Conservation (phyloP, 768 basidiomycete species). For the Trametes meyenii region DNA sequence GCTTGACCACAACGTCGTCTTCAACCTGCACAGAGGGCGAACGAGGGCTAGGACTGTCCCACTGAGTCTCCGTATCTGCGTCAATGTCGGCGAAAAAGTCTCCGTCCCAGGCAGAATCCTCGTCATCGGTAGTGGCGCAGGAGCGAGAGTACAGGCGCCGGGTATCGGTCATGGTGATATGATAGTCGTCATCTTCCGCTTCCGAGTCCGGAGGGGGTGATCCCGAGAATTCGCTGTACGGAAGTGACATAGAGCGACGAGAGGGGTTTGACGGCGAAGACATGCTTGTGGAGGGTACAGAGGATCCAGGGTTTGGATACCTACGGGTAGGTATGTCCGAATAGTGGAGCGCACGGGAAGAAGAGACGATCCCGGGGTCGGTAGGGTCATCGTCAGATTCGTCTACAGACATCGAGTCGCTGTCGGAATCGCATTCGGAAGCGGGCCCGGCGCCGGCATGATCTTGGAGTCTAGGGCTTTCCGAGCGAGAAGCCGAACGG, state of each 20-base stretch:
- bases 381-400: slow-evolving; percentile 39
- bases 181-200: slow-evolving; percentile 55
- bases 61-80: slow-evolving; percentile 59
- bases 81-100: slow-evolving; percentile 49
- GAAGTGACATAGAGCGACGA: slow-evolving; percentile 63
- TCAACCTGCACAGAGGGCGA: slow-evolving; percentile 58
- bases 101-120: slow-evolving; percentile 40
- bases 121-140: slow-evolving; percentile 27
- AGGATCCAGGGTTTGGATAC: slow-evolving; percentile 44
- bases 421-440: slow-evolving; percentile 38
- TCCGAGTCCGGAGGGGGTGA: slow-evolving; percentile 75
- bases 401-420: slow-evolving; percentile 49
- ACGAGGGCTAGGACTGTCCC: slow-evolving; percentile 63
- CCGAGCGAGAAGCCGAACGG: slow-evolving; percentile 25
- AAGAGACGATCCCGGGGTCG: slow-evolving; percentile 16
- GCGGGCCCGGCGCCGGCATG: slow-evolving; percentile 38
- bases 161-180: slow-evolving; percentile 39
- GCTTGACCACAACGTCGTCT: slow-evolving; percentile 49
- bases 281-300: slow-evolving; percentile 31
- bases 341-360: slow-evolving; percentile 55
- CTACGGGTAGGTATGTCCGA: slow-evolving; percentile 61
- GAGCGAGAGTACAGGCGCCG: slow-evolving; percentile 35
- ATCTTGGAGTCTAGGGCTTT: slow-evolving; percentile 27
- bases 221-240: slow-evolving; percentile 52
- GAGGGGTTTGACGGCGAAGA: slow-evolving; percentile 3